Percentiles rank a stretch among this genome's conserved stretches.
These are phyloP conservation scores for Hymenoscyphus occultus DNA, from an alignment of 2,329 filamentous ascomycete species.

Conservation along the genomic window DNA sequence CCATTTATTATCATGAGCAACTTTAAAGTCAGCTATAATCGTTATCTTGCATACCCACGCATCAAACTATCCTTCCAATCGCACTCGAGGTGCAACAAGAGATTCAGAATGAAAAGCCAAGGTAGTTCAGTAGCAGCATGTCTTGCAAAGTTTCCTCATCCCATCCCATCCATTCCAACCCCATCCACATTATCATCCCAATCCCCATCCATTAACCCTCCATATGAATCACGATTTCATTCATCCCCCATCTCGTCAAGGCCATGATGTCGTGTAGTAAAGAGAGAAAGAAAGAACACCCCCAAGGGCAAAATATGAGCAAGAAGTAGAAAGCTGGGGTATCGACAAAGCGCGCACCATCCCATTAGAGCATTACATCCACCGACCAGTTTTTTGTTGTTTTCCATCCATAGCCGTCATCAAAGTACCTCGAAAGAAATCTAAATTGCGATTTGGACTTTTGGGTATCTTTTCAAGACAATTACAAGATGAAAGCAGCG, in stretches of 20 bases:
- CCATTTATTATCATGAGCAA: neutral
- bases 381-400: slow-evolving; percentile 12
- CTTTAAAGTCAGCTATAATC: slow-evolving; percentile 5
- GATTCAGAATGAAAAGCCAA: neutral
- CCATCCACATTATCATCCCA: neutral
- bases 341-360: slow-evolving; percentile 22
- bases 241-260: slow-evolving; percentile 12
- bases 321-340: slow-evolving; percentile 31
- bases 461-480: slow-evolving; percentile 4
- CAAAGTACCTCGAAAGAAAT: slow-evolving; percentile 18
- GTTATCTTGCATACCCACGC: neutral
- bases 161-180: neutral
- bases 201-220: neutral
- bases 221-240: too few species aligned
- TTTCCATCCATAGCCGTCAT: slow-evolving; percentile 17
- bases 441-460: slow-evolving; percentile 16
- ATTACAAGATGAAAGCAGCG: slow-evolving; percentile 35
- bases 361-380: slow-evolving; percentile 9
- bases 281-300: slow-evolving; percentile 14
- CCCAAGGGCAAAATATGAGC: slow-evolving; percentile 27
- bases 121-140: neutral
- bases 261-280: slow-evolving; percentile 26
- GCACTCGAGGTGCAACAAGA: slow-evolving; percentile 1
- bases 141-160: neutral
- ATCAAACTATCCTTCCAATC: neutral